A percentile compares a stretch with the other conserved stretches of the same genome.
phyloP scores from a whole-genome alignment of 371 early-diverging fungal genomes.

The Mucor mucedo region DNA sequence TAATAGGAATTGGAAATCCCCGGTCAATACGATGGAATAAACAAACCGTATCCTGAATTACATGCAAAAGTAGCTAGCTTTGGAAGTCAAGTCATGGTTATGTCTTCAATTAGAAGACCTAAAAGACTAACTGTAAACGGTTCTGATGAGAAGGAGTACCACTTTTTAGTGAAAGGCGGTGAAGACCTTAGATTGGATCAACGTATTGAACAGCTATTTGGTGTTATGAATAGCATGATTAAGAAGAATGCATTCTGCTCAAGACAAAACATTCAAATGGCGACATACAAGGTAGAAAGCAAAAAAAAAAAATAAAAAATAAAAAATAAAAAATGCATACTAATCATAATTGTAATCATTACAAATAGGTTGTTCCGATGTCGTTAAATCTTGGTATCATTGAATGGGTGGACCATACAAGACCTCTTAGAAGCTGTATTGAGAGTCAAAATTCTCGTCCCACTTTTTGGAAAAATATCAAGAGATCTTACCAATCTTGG shows the following conservation, averaged over 20 bases:
- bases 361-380: conserved; percentile 68
- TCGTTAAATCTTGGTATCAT: conserved; percentile 66
- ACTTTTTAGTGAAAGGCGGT: conserved; percentile 83
- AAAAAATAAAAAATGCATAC: background rate
- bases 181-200: conserved; percentile 85
- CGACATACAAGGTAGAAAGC: conserved; percentile 61
- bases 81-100: conserved; percentile 64
- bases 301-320: background rate
- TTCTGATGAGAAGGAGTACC: conserved; percentile 70
- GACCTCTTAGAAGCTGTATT: conserved; percentile 56
- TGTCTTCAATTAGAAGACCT: conserved; percentile 76
- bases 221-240: conserved; percentile 76
- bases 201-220: conserved; percentile 77
- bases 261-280: conserved; percentile 48
- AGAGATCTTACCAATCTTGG: conserved; percentile 40
- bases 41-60: conserved; percentile 52
- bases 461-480: conserved; percentile 26
- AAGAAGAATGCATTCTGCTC: conserved; percentile 57
- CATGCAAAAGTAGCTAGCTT: conserved; percentile 67
- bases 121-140: conserved; percentile 75
- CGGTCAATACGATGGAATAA: conserved; percentile 70
- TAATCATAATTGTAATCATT: background rate
- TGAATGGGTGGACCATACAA: conserved; percentile 64
- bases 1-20: conserved; percentile 69
- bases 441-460: conserved; percentile 40